A percentile compares a stretch with the other conserved stretches of the same genome.
Conservation (phyloP, 23 red algal genomes). For the Cyanidiococcus yangmingshanensis region DNA sequence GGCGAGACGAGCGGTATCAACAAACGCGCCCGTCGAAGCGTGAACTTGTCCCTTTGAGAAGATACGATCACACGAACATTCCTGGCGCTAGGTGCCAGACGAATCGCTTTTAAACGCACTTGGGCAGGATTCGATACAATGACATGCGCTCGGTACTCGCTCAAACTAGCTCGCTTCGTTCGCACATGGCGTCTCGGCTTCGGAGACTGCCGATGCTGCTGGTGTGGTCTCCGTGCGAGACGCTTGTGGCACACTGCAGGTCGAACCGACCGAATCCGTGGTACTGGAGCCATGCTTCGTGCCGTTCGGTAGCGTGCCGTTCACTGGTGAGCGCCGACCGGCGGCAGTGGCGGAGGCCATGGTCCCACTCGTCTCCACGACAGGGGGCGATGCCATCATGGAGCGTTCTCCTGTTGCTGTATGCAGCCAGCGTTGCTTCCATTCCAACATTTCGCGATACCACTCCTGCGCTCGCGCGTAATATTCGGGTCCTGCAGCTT, state of each 20-base stretch:
- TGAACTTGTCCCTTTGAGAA: too few relatives aligned
- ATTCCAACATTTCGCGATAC: slow-evolving; percentile 18
- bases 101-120: too few relatives aligned
- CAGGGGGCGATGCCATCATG: slow-evolving; percentile 45
- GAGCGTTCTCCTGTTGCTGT: slow-evolving; percentile 11
- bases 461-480: slow-evolving; percentile 41
- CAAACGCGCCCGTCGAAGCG: slow-evolving; percentile 1
- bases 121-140: background rate
- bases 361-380: slow-evolving; percentile 24
- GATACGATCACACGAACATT: too few relatives aligned
- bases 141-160: background rate
- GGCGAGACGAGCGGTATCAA: slow-evolving; percentile 16
- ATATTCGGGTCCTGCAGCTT: slow-evolving; percentile 51
- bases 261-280: background rate
- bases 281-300: too few relatives aligned
- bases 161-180: background rate
- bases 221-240: background rate
- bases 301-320: too few relatives aligned
- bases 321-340: too few relatives aligned
- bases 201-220: background rate
- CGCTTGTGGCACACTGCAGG: background rate
- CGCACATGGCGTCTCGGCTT: background rate
- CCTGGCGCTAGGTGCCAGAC: too few relatives aligned
- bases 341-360: slow-evolving; percentile 27
- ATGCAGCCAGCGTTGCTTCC: background rate